Base-by-base conservation (phyloP, 2,329 filamentous ascomycete genomes). In the Monosporascus sp. region DNA sequence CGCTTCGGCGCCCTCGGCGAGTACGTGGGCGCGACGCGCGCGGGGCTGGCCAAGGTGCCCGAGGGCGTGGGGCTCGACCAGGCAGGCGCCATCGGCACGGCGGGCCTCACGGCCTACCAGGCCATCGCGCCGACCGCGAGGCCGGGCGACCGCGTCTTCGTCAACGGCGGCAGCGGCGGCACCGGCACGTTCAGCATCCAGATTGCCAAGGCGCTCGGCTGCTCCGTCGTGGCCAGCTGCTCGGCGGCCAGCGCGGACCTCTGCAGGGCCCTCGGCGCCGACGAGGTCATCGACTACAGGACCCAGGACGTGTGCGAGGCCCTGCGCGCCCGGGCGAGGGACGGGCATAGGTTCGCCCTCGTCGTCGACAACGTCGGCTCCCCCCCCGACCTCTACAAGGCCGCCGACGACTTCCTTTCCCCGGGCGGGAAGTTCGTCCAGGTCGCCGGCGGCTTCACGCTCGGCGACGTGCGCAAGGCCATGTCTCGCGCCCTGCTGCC, bases 131-230 rank as follows among this genome's bases (percentile, higher is more conserved):
- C 73, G 1, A 65, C 74, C 47, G 71, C 76, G 42, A 71, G 71
- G 22, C 51, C 67, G 1, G 79, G 78, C n/a, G 74, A 80, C 49
- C 78, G 74, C 59, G 73, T 88, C 7, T 82, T 87, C 60, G 78
- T 87, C 65, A 86, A 87, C 57, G 84, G 83, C 14, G 83, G 83
- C 0, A 81, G 76, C 6, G 85, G 85, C 9, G 84, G 84, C 0
- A 78, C 74, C 1, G 85, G 85, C 0, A 74, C 76, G 0, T 85
- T 77, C 53, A 78, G 74, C 0, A 81, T 88, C 50, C 84, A 88
- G 62, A 77, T 87, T 45, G 84, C 83, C 8, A 86, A 85, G 63
- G 70, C 72, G 0, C 61, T 82, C 3, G 83, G 83, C 0, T 84
- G 79, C 58, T 70, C 78, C 55, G 84, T 88, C 34, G 81, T 78